phyloP scores from a whole-genome alignment of 208 protist species.

The Leishmania aethiopica region DNA sequence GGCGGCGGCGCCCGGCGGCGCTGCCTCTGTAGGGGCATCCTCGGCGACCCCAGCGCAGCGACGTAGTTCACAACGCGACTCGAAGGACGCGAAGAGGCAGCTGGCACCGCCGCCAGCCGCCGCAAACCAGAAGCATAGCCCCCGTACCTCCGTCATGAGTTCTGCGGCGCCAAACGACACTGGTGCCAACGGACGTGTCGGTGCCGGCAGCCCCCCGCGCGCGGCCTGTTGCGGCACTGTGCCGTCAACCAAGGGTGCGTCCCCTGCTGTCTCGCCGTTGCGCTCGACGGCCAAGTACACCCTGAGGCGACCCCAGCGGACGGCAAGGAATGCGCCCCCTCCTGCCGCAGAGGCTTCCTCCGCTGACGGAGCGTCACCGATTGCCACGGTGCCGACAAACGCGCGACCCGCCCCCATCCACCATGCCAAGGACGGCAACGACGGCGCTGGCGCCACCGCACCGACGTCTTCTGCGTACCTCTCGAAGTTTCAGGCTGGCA shows the following conservation, averaged over 20 bases:
- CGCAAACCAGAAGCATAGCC: background rate
- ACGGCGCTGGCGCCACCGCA: background rate
- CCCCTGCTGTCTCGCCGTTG: background rate
- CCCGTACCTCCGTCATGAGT: background rate
- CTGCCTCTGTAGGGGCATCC: background rate
- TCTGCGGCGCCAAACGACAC: background rate
- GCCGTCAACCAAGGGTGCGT: background rate
- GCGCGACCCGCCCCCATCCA: background rate
- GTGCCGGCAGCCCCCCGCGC: background rate
- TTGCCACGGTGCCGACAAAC: background rate
- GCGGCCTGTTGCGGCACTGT: background rate
- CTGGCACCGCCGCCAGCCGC: background rate
- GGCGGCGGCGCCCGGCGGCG: background rate
- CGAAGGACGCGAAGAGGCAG: background rate
- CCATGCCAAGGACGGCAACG: background rate
- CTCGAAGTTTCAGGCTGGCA: constrained; percentile 24
- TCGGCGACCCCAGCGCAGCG: background rate
- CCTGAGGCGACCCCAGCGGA: constrained; percentile 1
- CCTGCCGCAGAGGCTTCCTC: background rate
- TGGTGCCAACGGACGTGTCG: background rate
- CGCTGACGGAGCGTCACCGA: background rate
- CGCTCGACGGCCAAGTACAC: constrained; percentile 8
- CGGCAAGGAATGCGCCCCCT: background rate
- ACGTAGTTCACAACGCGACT: background rate
- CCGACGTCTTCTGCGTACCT: constrained; percentile 17